Percentiles rank a stretch among this genome's conserved stretches.
Conservation (phyloP, 768 basidiomycete species). For the Boletellus emodensis region DNA sequence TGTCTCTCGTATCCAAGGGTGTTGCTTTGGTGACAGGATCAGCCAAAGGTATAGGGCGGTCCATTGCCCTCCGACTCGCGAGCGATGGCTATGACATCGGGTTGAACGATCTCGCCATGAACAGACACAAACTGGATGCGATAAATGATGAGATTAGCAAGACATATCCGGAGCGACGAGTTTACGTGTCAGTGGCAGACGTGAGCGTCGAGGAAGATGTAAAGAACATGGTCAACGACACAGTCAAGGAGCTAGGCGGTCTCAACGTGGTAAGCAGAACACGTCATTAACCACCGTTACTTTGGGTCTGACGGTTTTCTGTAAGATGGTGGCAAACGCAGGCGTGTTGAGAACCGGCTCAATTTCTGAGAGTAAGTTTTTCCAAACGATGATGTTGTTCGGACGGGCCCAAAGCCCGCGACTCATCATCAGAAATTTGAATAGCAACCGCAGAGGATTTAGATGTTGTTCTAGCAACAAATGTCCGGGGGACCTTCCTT, state of each 20-base stretch:
- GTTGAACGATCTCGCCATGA: constrained; percentile 31
- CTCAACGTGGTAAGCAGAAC: constrained; percentile 33
- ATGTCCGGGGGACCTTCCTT: constrained; percentile 38
- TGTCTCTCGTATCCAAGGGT: constrained; percentile 22
- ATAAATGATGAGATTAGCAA: constrained; percentile 13
- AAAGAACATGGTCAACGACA: constrained; percentile 26
- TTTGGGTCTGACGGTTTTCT: constrained; percentile 3
- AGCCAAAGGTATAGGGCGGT: constrained; percentile 31
- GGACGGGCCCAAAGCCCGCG: neutral
- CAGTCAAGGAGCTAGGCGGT: constrained; percentile 24
- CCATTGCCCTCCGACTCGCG: constrained; percentile 35
- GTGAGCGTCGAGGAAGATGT: constrained; percentile 30
- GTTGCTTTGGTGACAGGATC: constrained; percentile 32
- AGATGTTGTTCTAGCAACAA: constrained; percentile 34
- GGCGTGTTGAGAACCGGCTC: constrained; percentile 13
- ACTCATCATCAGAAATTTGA: neutral
- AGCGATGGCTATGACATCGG: constrained; percentile 35
- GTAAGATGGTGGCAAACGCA: constrained; percentile 19
- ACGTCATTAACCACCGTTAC: neutral
- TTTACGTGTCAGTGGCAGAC: constrained; percentile 18
- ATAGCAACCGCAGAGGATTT: constrained; percentile 33
- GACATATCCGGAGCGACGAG: constrained; percentile 5
- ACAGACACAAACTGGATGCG: constrained; percentile 15
- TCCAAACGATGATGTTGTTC: neutral
- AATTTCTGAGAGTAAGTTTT: constrained; percentile 6